phyloP scores from a whole-genome alignment of 192 early-diverging fungal species.

The Coemansia javaensis region DNA sequence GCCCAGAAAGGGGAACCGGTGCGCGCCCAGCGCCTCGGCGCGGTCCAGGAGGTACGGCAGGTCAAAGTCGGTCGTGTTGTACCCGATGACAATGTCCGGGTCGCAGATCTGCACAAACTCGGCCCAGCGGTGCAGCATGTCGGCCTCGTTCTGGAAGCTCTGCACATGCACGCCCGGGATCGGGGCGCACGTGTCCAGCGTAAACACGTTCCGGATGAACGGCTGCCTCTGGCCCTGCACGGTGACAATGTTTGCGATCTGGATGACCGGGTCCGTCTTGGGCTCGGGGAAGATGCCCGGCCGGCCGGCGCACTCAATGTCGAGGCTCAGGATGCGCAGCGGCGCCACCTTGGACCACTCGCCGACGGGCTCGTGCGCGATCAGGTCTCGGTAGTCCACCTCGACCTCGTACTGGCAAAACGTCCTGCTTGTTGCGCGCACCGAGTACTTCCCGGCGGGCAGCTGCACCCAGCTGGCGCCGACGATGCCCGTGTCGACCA shows the following conservation, averaged over 20 bases:
- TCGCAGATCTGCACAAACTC: constrained; percentile 84
- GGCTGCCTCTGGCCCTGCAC: constrained; percentile 85
- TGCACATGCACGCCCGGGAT: constrained; percentile 87
- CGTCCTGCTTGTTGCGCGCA: constrained; percentile 37
- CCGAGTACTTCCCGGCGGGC: constrained; percentile 66
- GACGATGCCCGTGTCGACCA: constrained; percentile 84
- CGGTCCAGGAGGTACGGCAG: constrained; percentile 93
- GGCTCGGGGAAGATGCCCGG: constrained; percentile 95
- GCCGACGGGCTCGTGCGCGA: constrained; percentile 80
- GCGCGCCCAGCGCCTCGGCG: constrained; percentile 68
- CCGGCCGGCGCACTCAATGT: constrained; percentile 97
- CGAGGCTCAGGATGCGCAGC: constrained; percentile 89
- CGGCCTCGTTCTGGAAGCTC: constrained; percentile 72
- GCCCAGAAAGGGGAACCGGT: constrained; percentile 79
- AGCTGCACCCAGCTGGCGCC: constrained; percentile 94
- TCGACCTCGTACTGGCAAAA: constrained; percentile 82
- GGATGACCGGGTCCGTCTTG: constrained; percentile 87
- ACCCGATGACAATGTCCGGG: constrained; percentile 92
- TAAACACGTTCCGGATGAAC: constrained; percentile 92
- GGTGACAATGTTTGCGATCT: constrained; percentile 93
- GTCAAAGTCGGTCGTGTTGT: constrained; percentile 97
- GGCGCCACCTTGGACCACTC: constrained; percentile 94
- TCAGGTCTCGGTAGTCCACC: constrained; percentile 65
- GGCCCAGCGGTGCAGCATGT: constrained; percentile 77
- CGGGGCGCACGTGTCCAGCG: constrained; percentile 82